A percentile compares a stretch with the other conserved stretches of the same genome.
Conservation (phyloP, 2,329 filamentous ascomycete species). For the Cercospora canescens region DNA sequence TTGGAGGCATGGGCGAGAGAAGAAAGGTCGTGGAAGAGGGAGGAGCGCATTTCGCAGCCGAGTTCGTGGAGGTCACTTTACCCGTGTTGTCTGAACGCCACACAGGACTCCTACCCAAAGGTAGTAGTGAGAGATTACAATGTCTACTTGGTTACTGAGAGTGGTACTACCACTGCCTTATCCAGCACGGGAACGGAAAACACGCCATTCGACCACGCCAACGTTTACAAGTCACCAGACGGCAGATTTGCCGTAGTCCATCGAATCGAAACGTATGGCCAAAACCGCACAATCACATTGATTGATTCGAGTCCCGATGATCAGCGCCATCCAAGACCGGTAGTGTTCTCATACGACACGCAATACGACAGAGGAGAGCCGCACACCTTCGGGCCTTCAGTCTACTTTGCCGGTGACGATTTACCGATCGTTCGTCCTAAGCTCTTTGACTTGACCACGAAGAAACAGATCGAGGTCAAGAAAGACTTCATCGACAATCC, state of each 20-base stretch:
- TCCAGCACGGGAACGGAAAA: not conserved
- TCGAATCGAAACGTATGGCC: not conserved
- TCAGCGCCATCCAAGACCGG: slow-evolving; percentile 4
- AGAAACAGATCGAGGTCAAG: slow-evolving; percentile 5
- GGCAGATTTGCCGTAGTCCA: slow-evolving; percentile 4
- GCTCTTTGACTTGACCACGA: slow-evolving; percentile 10
- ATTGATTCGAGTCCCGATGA: slow-evolving; percentile 11
- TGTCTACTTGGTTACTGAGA: not conserved
- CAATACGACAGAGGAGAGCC: not conserved
- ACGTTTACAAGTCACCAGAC: slow-evolving; percentile 5
- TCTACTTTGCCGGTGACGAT: slow-evolving; percentile 1
- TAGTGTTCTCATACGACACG: not conserved
- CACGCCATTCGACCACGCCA: not conserved
- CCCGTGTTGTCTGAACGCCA: not conserved
- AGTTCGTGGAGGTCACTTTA: not conserved
- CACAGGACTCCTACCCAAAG: not conserved
- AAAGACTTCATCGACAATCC: slow-evolving; percentile 3
- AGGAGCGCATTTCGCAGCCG: not conserved
- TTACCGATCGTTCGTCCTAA: not conserved
- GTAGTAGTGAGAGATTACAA: slow-evolving; percentile 11
- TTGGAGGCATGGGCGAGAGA: not conserved
- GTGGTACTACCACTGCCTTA: not conserved
- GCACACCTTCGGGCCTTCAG: not conserved
- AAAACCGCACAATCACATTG: slow-evolving; percentile 3
- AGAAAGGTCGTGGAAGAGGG: not conserved